phyloP scores from a whole-genome alignment of 208 protist species.

The Spironucleus salmonicida region DNA sequence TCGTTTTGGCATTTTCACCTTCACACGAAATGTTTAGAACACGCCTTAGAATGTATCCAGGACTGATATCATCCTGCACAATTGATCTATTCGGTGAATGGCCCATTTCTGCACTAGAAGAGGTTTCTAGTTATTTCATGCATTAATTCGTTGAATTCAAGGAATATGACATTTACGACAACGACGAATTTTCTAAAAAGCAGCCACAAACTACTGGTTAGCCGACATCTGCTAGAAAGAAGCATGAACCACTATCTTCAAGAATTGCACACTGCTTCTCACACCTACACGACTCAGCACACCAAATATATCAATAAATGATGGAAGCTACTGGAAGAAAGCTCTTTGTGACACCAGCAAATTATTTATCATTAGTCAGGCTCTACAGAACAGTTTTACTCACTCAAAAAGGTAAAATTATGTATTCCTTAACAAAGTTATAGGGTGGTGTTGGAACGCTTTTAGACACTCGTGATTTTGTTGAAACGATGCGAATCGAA shows the following conservation, averaged over 20 bases:
- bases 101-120: constrained; percentile 81
- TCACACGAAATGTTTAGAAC: constrained; percentile 66
- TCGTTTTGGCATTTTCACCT: constrained; percentile 49
- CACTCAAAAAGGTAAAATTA: constrained; percentile 49
- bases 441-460: constrained; percentile 45
- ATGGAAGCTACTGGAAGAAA: constrained; percentile 56
- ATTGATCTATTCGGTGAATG: constrained; percentile 95
- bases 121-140: constrained; percentile 64
- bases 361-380: constrained; percentile 80
- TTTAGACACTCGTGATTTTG: constrained; percentile 49
- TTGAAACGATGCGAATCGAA: constrained; percentile 55
- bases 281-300: background rate
- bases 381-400: constrained; percentile 72
- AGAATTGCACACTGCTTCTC: background rate
- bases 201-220: constrained; percentile 62
- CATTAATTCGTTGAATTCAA: constrained; percentile 58
- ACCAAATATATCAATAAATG: constrained; percentile 2
- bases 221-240: constrained; percentile 70
- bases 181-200: constrained; percentile 50
- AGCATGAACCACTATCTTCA: background rate
- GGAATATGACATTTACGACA: constrained; percentile 52
- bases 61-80: constrained; percentile 82
- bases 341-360: constrained; percentile 92
- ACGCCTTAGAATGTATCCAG: constrained; percentile 86
- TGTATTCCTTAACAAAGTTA: background rate